Conservation (phyloP, 129 eudicot genomes). For the Dittrichia graveolens region DNA sequence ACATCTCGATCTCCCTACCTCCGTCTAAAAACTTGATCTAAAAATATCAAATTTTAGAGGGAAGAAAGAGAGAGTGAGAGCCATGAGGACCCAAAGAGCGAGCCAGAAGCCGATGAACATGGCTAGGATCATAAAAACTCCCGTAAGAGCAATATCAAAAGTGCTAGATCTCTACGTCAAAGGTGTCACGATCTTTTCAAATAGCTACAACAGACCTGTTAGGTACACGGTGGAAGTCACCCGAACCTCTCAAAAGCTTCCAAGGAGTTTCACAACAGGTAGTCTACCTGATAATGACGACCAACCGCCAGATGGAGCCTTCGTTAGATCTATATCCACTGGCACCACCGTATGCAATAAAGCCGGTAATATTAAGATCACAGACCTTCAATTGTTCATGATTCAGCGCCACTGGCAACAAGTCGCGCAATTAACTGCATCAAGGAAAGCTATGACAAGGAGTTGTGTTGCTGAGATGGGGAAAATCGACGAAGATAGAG, state of each 20-base stretch:
- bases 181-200: slow-evolving; percentile 22
- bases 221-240: background rate
- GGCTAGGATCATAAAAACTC: slow-evolving; percentile 29
- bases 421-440: background rate
- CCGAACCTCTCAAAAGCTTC: slow-evolving; percentile 3
- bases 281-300: background rate
- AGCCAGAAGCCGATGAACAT: background rate
- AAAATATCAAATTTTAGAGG: too few species aligned
- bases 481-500: slow-evolving; percentile 12
- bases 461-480: background rate
- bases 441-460: background rate
- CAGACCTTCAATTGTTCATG: background rate
- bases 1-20: too few species aligned
- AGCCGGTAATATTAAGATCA: background rate
- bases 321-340: slow-evolving; percentile 29
- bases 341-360: background rate
- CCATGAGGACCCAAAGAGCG: background rate
- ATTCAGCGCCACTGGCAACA: background rate
- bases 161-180: slow-evolving; percentile 24
- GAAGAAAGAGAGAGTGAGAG: background rate
- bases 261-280: slow-evolving; percentile 22
- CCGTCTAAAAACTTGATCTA: too few species aligned
- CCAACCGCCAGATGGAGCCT: slow-evolving; percentile 23
- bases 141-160: slow-evolving; percentile 22
- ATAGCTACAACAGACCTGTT: slow-evolving; percentile 1